phyloP scores from a whole-genome alignment of 1,284 basidiomycete genomes.

The Naganishia albida region DNA sequence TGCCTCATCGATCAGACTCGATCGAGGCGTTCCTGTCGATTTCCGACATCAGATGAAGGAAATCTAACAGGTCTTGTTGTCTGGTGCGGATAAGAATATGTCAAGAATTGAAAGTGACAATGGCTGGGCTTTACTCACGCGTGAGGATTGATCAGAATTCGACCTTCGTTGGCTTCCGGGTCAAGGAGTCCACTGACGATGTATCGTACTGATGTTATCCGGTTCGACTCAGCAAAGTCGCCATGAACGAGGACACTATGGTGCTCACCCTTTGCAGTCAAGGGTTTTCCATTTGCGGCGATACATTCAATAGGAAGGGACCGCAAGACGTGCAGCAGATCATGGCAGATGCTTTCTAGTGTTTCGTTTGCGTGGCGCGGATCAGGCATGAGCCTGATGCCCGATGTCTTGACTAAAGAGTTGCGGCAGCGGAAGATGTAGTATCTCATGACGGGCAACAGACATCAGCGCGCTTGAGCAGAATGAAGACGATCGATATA shows the following conservation, averaged over 20 bases:
- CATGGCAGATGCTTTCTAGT: slow-evolving; percentile 24
- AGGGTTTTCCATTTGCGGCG: slow-evolving; percentile 28
- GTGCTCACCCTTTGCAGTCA: slow-evolving; percentile 24
- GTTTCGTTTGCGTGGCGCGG: slow-evolving; percentile 23
- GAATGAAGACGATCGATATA: slow-evolving; percentile 44
- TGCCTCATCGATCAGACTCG: not conserved
- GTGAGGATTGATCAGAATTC: slow-evolving; percentile 16
- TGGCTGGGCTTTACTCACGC: slow-evolving; percentile 10
- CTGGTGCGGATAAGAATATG: slow-evolving; percentile 5
- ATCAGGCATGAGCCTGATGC: slow-evolving; percentile 19
- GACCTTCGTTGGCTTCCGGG: slow-evolving; percentile 22
- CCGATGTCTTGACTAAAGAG: slow-evolving; percentile 18
- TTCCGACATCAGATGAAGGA: slow-evolving; percentile 31
- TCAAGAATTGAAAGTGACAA: no score
- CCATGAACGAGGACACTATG: not conserved
- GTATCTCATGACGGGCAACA: not conserved
- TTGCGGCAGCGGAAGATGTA: slow-evolving; percentile 30
- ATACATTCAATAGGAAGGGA: slow-evolving; percentile 32
- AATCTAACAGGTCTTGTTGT: slow-evolving; percentile 28
- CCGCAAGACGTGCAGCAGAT: slow-evolving; percentile 24
- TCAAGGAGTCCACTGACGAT: slow-evolving; percentile 29
- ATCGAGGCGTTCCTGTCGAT: slow-evolving; percentile 28
- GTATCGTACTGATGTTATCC: slow-evolving; percentile 19
- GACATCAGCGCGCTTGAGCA: not conserved
- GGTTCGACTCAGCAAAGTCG: not conserved